Base-by-base conservation (phyloP, 176 grass and related monocot genomes). In the Alopecurus myosuroides region DNA sequence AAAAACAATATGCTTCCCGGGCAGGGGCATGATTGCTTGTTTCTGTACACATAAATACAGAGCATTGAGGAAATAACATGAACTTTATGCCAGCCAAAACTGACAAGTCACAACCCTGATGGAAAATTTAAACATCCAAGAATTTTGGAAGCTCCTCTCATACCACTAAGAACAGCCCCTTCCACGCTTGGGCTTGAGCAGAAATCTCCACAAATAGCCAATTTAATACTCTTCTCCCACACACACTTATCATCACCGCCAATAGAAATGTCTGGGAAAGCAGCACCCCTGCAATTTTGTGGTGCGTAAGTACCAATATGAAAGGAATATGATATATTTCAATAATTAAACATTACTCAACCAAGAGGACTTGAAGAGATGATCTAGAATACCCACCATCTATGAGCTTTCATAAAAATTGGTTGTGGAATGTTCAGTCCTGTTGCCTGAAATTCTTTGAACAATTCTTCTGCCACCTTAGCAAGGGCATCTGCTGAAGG, bases 201-300 rank as follows among this genome's bases (percentile, higher is more conserved):
- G 83, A 98, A 98, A 90, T 98, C 96, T 85, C 96, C 96, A 84
- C 91, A 98, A 50, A 98, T 87, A 61, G 62, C 89, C 72, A 98
- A 86, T 74, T 89, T 92, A 39, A 51, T 92, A 72, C 70, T 86
- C 71, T 90, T 88, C 74, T 95, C 85, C 93, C 91, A 95, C 36
- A 98, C 44, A 62, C 96, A 98, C 71, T 90, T 95, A 31, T 95
- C 95, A 45, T 92, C 89, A 40, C 79, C 90, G 26, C 93, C 83
- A 41, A 94, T 74, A 78, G 87, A 37, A 69, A 85, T 41, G 13
- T 85, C 81, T 74, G 91, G 93, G 79, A 95, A 98, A 85, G 93
- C 89, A 90, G 74, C 70, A 64, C 93, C 91, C 93, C 96, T 98
- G 56, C 45, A 80, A 86, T 80, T 81, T 80, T 22, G 45, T 71